Evolutionary conservation across 495 filamentous ascomycete genomes (phyloP), one percentile per base, ranked within the genome.

Genomic region (Penicillium macrosclerotiorum): DNA sequence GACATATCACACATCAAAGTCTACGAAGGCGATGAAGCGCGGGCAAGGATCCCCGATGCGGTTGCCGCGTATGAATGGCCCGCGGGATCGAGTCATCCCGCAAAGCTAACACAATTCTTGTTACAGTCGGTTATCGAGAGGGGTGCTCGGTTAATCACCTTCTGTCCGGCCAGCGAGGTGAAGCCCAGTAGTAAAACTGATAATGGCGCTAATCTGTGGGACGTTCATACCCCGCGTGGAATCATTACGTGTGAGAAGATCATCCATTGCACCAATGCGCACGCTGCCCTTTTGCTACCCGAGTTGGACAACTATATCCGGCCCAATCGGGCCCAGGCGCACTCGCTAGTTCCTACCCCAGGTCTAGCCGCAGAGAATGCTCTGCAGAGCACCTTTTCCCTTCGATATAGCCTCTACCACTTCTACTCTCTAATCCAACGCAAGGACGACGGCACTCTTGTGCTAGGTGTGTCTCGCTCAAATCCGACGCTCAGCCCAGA

Each of bases 51-150:
- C 5, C 45, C 37, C 3, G 52, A 36, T 2, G 60, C 63, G 1
- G 20, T 60, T n/a, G 58, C 63, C 16, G 63, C 63, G 16, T 67
- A 67, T 23, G 60, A 64, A 34, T 67, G 60, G 61, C 55, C 63
- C 3, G 63, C 58, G 9, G 63, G 55, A 3, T 67, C 63, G 4
- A 60, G 51, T 8, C 60, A 67, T 27, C 60, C 63, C 1, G 63
- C 58, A 6, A 67, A 67, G 23, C 43, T 67, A 17, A 51, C 58
- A 0, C 63, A 67, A 3, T 67, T 60, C 16, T 45, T 67, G 11
- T 47, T 67, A 0, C 34, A 55, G 25, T 50, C 49, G 3, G 58
- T 51, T 1, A 54, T 62, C 1, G 42, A 37, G 2, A 45, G 49
- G 12, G 63, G 63, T 8, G 51, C 44, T 3, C 43, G 44, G 22